Percentiles rank a stretch among this genome's conserved stretches.
Conservation (phyloP, 2,329 filamentous ascomycete genomes). For the Exophiala sp. region DNA sequence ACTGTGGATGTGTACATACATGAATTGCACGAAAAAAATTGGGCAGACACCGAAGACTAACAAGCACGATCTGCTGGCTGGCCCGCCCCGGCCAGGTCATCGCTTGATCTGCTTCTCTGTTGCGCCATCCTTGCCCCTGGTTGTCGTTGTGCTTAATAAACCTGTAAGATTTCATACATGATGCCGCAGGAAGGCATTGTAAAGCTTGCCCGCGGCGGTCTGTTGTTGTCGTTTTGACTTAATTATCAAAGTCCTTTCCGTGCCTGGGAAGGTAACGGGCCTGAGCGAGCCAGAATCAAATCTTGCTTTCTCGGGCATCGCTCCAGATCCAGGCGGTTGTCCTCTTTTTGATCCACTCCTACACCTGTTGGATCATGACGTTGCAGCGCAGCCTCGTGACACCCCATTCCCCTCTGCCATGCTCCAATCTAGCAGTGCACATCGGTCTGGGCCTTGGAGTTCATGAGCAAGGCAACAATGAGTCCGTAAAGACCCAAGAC, state of each 20-base stretch:
- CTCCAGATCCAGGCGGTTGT: no score
- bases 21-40: neutral
- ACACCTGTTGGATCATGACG: conserved; percentile 6
- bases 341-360: neutral
- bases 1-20: conserved; percentile 2
- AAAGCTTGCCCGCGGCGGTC: neutral
- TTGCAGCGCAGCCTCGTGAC: conserved; percentile 23
- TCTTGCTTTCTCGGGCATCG: conserved; percentile 1
- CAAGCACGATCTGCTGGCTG: neutral
- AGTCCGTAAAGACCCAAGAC: conserved; percentile 98
- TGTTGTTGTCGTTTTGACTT: neutral
- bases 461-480: conserved; percentile 98
- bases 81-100: neutral
- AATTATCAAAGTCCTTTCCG: neutral
- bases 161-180: conserved; percentile 13
- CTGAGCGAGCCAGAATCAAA: no score
- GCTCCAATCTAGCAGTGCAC: conserved; percentile 51
- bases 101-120: neutral
- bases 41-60: neutral
- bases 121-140: conserved; percentile 8
- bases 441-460: conserved; percentile 75
- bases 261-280: no score
- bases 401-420: neutral
- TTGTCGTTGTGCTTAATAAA: conserved; percentile 1
- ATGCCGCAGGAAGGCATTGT: neutral